These are phyloP conservation scores for Symbiotaphrina buchneri DNA, from an alignment of 495 filamentous ascomycete species.

Conservation along the genomic window DNA sequence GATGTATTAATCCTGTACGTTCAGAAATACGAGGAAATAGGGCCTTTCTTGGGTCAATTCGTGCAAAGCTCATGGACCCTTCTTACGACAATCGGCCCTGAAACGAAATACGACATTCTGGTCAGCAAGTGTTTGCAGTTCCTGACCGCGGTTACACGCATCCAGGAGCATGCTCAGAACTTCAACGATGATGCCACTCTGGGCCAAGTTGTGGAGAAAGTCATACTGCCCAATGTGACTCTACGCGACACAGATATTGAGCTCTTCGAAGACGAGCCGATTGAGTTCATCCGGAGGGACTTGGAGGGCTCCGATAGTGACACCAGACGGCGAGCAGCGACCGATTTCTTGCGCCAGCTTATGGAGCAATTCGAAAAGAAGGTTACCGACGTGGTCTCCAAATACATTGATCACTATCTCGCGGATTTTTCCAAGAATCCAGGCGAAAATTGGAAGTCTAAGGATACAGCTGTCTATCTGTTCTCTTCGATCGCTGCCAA, in stretches of 20 bases:
- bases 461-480: constrained; percentile 90
- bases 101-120: constrained; percentile 88
- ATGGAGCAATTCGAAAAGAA: constrained; percentile 67
- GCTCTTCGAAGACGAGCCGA: constrained; percentile 93
- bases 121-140: constrained; percentile 88
- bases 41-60: constrained; percentile 52
- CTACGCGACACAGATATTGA: constrained; percentile 85
- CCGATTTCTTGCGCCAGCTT: constrained; percentile 74
- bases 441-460: constrained; percentile 71
- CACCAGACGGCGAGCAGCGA: constrained; percentile 74
- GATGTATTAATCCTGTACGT: constrained; percentile 69
- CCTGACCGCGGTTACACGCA: constrained; percentile 67
- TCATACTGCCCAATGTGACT: constrained; percentile 78
- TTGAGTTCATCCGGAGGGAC: constrained; percentile 92
- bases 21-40: constrained; percentile 83
- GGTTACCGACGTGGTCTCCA: constrained; percentile 60
- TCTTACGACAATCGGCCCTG: constrained; percentile 59
- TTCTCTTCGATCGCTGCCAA: constrained; percentile 88
- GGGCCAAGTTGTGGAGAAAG: constrained; percentile 75
- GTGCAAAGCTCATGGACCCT: constrained; percentile 77
- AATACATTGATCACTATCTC: constrained; percentile 63
- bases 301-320: constrained; percentile 92
- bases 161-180: constrained; percentile 47
- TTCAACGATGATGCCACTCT: constrained; percentile 67
- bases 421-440: constrained; percentile 43